Base-by-base conservation (phyloP, 139 green algal species). In the Nannochloris sp. region DNA sequence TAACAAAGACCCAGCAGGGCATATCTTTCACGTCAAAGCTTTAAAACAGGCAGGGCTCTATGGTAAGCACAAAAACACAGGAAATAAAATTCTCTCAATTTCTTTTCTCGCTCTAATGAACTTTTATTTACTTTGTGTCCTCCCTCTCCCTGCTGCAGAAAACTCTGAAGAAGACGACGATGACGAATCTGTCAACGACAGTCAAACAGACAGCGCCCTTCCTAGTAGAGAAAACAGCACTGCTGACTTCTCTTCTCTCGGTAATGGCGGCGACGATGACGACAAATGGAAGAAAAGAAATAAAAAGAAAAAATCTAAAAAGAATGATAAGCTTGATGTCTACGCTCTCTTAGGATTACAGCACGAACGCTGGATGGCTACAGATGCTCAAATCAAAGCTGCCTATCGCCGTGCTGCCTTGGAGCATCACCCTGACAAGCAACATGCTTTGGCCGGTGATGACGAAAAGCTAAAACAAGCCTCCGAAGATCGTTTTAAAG, bases 401-500 rank as follows among this genome's bases (percentile, higher is more conserved):
- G 90, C 87, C 6, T 95, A 96, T 73, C 77, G 85, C 25, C 85
- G 85, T 31, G 61, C 75, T 9, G 89, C 85, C 23, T 75, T 98
- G 56, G 82, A 93, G 74, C 70, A 89, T 63, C 92, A 98, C 71
- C 92, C 92, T 1, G 92, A 98, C 75, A 98, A 98, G 73, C 68
- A 79, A 57, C 45, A 39, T 7, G 68, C 56, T 2, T 64, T 61
- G 3, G 45, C 58, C 9, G 39, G 25, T 2, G 51, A 51, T 13
- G 81, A 78, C n/a, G 70, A 88, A 33, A 71, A 30, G 14, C 68
- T 38, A 2, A 84, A 77, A 62, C 45, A 60, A 7, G 61, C 37
- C 6, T 74, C 81, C 4, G 82, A 96, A 74, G 85, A 89, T 24
- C 76, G 85, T 47, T 97, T 97, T 68, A 95, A 95, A 68, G 25